Percentiles rank a stretch among this genome's conserved stretches.
Evolutionary conservation across 345 rosid species (phyloP).

Genomic region (Litchi chinensis): DNA sequence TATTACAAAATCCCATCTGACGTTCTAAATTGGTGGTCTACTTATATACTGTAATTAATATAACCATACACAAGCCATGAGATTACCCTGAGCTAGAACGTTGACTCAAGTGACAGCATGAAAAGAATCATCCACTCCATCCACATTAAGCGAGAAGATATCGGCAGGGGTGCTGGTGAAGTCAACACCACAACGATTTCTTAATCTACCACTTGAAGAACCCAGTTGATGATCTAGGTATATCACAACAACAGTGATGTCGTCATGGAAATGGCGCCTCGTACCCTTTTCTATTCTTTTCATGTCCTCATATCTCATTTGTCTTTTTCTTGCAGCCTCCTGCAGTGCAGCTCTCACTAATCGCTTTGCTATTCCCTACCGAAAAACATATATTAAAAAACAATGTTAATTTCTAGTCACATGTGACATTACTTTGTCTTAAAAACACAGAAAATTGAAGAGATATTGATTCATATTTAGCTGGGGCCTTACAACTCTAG

Average conservation of each 20-base stretch:
- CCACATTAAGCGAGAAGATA: slow-evolving; percentile 42
- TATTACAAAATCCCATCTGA: slow-evolving; percentile 1
- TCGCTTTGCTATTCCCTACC: slow-evolving; percentile 59
- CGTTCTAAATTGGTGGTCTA: neutral
- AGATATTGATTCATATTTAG: neutral
- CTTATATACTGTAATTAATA: neutral
- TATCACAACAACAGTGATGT: slow-evolving; percentile 60
- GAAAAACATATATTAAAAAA: neutral
- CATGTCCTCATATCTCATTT: slow-evolving; percentile 47
- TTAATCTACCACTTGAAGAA: slow-evolving; percentile 30
- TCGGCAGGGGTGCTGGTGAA: slow-evolving; percentile 49
- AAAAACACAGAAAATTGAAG: too few species aligned
- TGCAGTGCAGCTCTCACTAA: slow-evolving; percentile 54
- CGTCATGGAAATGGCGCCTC: slow-evolving; percentile 69
- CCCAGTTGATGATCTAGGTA: slow-evolving; percentile 48
- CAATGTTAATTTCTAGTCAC: neutral
- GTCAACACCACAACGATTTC: slow-evolving; percentile 19
- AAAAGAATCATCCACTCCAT: slow-evolving; percentile 21
- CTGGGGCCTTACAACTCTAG: slow-evolving; percentile 39
- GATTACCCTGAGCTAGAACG: neutral
- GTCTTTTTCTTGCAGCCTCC: slow-evolving; percentile 63
- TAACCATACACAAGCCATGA: slow-evolving; percentile 13
- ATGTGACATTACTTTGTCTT: neutral
- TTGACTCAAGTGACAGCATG: neutral
- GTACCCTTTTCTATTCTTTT: slow-evolving; percentile 46